Conservation (phyloP, 768 basidiomycete genomes). For the Xanthoconium stramineum region DNA sequence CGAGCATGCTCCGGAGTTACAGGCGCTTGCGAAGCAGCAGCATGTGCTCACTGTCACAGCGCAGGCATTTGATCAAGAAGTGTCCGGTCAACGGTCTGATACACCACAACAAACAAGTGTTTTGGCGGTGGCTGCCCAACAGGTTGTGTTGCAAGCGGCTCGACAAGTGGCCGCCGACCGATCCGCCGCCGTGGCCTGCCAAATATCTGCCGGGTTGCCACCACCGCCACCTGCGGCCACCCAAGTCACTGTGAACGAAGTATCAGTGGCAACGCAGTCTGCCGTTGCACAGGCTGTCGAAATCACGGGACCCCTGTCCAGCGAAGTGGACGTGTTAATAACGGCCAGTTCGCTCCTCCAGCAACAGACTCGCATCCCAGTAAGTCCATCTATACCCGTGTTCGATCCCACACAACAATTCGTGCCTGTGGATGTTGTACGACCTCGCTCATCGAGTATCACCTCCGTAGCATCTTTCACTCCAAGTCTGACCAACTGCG, state of each 20-base stretch:
- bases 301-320: slow-evolving; percentile 66
- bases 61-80: slow-evolving; percentile 70
- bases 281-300: slow-evolving; percentile 84
- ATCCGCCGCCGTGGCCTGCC: slow-evolving; percentile 39
- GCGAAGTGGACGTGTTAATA: slow-evolving; percentile 78
- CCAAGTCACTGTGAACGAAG: slow-evolving; percentile 54
- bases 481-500: slow-evolving; percentile 17
- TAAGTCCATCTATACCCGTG: slow-evolving; percentile 24
- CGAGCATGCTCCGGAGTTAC: slow-evolving; percentile 46
- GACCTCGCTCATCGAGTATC: slow-evolving; percentile 36
- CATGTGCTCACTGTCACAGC: slow-evolving; percentile 72
- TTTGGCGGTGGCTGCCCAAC: slow-evolving; percentile 74
- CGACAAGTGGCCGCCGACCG: slow-evolving; percentile 54
- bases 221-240: slow-evolving; percentile 29
- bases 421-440: slow-evolving; percentile 29
- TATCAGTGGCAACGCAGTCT: slow-evolving; percentile 62
- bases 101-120: slow-evolving; percentile 48
- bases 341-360: slow-evolving; percentile 57
- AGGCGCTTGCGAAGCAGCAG: slow-evolving; percentile 77
- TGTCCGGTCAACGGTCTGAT: slow-evolving; percentile 49
- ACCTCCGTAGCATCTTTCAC: slow-evolving; percentile 25
- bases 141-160: slow-evolving; percentile 77
- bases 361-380: slow-evolving; percentile 37
- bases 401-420: slow-evolving; percentile 27
- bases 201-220: slow-evolving; percentile 40